Conservation (phyloP, 2,329 filamentous ascomycete species). For the Neofusicoccum parvum region DNA sequence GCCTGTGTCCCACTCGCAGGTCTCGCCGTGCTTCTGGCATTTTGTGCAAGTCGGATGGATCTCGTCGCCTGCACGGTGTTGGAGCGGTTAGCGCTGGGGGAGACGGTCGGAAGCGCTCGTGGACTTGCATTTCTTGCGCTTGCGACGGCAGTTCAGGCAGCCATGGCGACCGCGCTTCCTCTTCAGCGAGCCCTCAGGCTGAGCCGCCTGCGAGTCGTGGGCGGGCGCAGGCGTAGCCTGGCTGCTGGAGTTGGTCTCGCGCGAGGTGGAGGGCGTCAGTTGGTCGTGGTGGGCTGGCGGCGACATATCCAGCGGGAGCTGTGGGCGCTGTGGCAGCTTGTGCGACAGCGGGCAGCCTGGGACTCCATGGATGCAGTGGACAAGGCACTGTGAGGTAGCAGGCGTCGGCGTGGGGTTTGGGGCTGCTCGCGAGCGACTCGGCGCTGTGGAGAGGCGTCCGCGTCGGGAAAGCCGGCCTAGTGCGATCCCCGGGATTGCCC, state of each 20-base stretch:
- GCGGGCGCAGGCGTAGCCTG: constrained; percentile 1
- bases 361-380: constrained; percentile 6
- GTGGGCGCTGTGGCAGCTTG: constrained; percentile 1
- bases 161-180: constrained; percentile 20
- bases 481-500: constrained; percentile 4
- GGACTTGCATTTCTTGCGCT: constrained; percentile 25
- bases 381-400: neutral
- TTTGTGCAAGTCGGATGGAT: constrained; percentile 26
- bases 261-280: constrained; percentile 9
- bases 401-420: constrained; percentile 17
- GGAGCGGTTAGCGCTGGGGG: neutral
- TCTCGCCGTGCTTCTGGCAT: constrained; percentile 25
- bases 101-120: neutral
- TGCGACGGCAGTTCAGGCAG: constrained; percentile 26
- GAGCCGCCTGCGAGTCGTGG: neutral
- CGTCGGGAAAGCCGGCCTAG: neutral
- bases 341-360: neutral
- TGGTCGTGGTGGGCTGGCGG: neutral
- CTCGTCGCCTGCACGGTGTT: constrained; percentile 22
- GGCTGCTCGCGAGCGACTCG: neutral
- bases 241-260: neutral
- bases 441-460: neutral
- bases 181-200: constrained; percentile 11
- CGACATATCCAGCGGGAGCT: neutral
- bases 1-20: constrained; percentile 26